These are phyloP conservation scores for Omphalotus olearius DNA, from an alignment of 1,284 basidiomycete genomes.

Conservation along the genomic window DNA sequence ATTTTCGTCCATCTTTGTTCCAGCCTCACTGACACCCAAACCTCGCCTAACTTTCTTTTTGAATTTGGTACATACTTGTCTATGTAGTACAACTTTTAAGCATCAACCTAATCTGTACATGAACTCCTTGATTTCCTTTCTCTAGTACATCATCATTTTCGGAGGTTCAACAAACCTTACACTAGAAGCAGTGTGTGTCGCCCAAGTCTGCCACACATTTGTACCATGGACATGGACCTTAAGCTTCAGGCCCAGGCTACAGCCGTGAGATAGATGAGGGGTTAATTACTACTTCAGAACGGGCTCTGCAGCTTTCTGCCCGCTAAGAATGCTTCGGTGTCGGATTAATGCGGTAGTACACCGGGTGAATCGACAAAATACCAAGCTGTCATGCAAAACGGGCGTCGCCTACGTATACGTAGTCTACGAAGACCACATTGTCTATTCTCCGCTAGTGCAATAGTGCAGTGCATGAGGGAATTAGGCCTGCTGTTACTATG, in stretches of 20 bases:
- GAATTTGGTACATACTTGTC: too few species aligned
- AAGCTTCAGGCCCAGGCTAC: too few species aligned
- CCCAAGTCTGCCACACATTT: constrained; percentile 89
- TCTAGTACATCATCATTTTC: too few species aligned
- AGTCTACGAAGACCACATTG: constrained; percentile 95
- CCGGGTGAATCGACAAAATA: constrained; percentile 98
- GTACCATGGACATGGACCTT: constrained; percentile 82
- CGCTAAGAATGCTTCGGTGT: constrained; percentile 97
- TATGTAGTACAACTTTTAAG: too few species aligned
- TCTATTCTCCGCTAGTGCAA: constrained; percentile 94
- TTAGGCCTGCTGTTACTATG: constrained; percentile 88
- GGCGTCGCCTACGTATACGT: constrained; percentile 93
- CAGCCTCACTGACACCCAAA: too few species aligned
- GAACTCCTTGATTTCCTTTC: too few species aligned
- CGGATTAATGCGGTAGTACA: constrained; percentile 94
- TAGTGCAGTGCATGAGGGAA: constrained; percentile 95
- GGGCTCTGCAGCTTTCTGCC: constrained; percentile 84
- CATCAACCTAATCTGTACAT: too few species aligned
- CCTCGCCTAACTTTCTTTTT: too few species aligned
- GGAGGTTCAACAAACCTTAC: too few species aligned
- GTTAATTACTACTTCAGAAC: constrained; percentile 89
- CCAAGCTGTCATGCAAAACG: constrained; percentile 99
- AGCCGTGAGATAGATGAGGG: constrained; percentile 3
- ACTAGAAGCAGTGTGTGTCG: constrained; percentile 91
- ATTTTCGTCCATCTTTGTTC: too few species aligned